Conservation (phyloP, 176 grass and related monocot species). For the Alopecurus myosuroides region DNA sequence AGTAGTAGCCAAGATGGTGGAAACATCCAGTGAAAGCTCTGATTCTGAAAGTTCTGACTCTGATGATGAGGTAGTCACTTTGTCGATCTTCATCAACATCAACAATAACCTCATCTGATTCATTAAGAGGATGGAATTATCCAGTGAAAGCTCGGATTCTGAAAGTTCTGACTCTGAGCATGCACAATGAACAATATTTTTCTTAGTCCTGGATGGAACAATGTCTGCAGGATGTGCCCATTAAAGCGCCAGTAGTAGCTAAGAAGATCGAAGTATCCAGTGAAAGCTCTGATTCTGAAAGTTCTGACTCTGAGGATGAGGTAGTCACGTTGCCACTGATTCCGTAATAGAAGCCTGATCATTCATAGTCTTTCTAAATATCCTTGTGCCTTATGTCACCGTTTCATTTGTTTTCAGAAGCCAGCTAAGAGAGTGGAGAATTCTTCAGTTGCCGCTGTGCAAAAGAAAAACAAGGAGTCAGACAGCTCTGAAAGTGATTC, state of each 20-base stretch:
- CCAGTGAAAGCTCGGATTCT: no score
- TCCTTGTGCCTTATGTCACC: neutral
- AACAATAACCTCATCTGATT: no score
- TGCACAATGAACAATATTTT: no score
- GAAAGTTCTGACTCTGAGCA: no score
- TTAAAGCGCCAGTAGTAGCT: slow-evolving; percentile 17
- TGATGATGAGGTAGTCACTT: slow-evolving; percentile 17
- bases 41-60: slow-evolving; percentile 45
- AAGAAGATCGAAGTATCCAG: slow-evolving; percentile 39
- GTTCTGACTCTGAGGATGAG: slow-evolving; percentile 34
- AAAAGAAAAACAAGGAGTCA: slow-evolving; percentile 31
- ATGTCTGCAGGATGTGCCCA: slow-evolving; percentile 23
- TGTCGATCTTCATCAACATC: neutral
- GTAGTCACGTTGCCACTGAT: neutral
- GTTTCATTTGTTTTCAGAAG: slow-evolving; percentile 28
- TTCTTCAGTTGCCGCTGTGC: slow-evolving; percentile 15
- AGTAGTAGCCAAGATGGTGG: slow-evolving; percentile 17
- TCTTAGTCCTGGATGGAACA: neutral
- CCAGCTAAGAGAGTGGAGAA: slow-evolving; percentile 36
- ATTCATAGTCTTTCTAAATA: neutral
- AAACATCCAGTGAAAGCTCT: slow-evolving; percentile 43
- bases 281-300: slow-evolving; percentile 43
- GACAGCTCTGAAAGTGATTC: slow-evolving; percentile 42
- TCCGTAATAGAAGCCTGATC: neutral
- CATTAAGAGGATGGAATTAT: no score